A percentile compares a stretch with the other conserved stretches of the same genome.
These are phyloP conservation scores for Hericium alpestre DNA, from an alignment of 768 basidiomycete genomes.

Conservation along the genomic window DNA sequence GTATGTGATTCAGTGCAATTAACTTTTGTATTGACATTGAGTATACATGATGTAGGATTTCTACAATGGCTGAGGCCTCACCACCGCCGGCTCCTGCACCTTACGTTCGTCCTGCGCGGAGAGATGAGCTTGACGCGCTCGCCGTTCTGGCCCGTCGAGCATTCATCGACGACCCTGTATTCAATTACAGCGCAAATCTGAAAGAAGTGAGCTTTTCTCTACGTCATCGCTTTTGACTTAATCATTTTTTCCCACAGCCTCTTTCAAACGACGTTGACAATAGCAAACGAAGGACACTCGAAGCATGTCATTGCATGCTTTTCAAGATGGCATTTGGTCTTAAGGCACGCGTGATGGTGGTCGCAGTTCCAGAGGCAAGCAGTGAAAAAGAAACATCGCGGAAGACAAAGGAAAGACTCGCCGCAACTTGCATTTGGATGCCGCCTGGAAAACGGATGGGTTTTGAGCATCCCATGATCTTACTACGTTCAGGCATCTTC, in stretches of 20 bases:
- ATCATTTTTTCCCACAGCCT: background rate
- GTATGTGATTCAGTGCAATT: too few relatives aligned
- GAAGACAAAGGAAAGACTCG: background rate
- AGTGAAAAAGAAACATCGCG: background rate
- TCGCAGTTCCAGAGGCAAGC: background rate
- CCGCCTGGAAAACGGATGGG: background rate
- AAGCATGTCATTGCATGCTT: background rate
- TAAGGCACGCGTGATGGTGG: background rate
- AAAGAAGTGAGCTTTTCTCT: background rate
- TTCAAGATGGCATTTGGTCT: background rate
- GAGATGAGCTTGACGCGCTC: background rate
- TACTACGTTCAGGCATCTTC: background rate
- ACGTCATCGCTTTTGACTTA: background rate
- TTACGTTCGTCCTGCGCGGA: background rate
- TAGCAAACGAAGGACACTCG: background rate
- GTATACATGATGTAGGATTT: too few relatives aligned
- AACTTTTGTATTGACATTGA: too few relatives aligned
- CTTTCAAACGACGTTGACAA: background rate
- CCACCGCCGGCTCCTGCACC: background rate
- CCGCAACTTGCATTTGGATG: background rate
- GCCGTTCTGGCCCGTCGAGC: background rate
- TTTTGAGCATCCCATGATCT: background rate
- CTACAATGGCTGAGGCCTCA: background rate
- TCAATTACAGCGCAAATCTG: background rate
- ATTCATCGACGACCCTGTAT: background rate